Conservation (phyloP, 2,329 filamentous ascomycete species). For the Hypoxylon sp. region DNA sequence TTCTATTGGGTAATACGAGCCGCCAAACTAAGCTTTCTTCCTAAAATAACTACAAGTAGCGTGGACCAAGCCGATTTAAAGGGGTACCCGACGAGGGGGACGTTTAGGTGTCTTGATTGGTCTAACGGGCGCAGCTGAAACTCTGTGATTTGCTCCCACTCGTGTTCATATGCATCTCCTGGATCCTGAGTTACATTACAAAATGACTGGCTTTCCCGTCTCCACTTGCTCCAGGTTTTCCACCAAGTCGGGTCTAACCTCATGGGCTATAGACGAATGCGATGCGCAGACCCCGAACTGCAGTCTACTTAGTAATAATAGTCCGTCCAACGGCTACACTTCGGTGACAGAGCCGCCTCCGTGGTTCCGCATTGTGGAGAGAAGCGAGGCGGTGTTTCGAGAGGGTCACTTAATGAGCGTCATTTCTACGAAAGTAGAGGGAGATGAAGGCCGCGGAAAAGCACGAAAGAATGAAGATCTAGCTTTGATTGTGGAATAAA, state of each 20-base stretch:
- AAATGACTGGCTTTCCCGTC: background rate
- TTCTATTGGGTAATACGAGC: constrained; percentile 32
- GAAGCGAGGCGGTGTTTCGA: constrained; percentile 3
- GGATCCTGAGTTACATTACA: background rate
- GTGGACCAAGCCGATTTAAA: background rate
- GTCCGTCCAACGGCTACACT: background rate
- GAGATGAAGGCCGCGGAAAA: background rate
- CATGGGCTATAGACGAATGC: background rate
- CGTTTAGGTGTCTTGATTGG: constrained; percentile 9
- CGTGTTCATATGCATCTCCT: background rate
- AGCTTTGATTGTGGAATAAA: background rate
- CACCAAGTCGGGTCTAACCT: background rate
- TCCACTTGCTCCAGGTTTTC: constrained; percentile 1
- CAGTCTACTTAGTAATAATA: background rate
- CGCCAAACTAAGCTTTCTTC: background rate
- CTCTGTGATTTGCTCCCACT: background rate
- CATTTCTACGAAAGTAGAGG: background rate
- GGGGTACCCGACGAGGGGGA: constrained; percentile 2
- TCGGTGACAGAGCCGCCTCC: background rate
- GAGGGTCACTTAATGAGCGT: background rate
- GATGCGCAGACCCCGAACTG: background rate
- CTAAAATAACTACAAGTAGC: background rate
- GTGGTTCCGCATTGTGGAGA: background rate
- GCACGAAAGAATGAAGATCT: background rate
- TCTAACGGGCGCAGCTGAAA: background rate